Base-by-base conservation (phyloP, 176 grass and related monocot species). In the Puya raimondii region DNA sequence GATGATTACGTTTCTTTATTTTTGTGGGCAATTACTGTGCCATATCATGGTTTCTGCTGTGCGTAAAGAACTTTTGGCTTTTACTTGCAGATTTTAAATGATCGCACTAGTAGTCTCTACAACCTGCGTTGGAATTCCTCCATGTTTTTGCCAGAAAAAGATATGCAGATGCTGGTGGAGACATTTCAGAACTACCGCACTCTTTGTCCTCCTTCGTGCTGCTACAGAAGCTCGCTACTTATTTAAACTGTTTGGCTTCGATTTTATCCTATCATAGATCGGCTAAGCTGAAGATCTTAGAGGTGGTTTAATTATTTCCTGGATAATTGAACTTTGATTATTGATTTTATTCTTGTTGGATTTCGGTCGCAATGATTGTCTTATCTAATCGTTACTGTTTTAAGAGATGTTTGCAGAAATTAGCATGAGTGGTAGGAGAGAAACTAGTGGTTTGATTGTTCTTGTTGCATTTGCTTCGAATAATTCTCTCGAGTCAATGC, bases 41-140 rank as follows among this genome's bases (percentile, higher is more conserved):
- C 53, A 57, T 57, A 57, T 17, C 53, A n/a, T 57, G 53, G 53
- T 57, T 57, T 57, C 53, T 61, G n/a, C 56, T n/a, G 17, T 61
- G 16, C 21, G 56, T 9, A 7, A 59, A 61, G 17, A 6, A 18
- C 56, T 61, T 61, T 61, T 61, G 56, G 7, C 21, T 18, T 61
- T 61, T 18, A 22, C 16, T 20, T 61, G 56, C 56, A 61, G 56
- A 61, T 61, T 17, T 57, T 57, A 16, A 17, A 17, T 8, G 53
- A 57, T 17, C n/a, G 2, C 14, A 16, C n/a, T 2, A 17, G 15
- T 17, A 57, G 9, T 61, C 56, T 61, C 17, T 9, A 20, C 9
- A 20, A 61, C 14, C 56, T 61, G 9, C n/a, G 2, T 9, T 61
- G 56, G 56, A 61, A 11, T 18, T 61, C 8, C 56, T 61, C 56